phyloP scores from a whole-genome alignment of 2,329 filamentous ascomycete genomes.

The Aspergillus glaucus region DNA sequence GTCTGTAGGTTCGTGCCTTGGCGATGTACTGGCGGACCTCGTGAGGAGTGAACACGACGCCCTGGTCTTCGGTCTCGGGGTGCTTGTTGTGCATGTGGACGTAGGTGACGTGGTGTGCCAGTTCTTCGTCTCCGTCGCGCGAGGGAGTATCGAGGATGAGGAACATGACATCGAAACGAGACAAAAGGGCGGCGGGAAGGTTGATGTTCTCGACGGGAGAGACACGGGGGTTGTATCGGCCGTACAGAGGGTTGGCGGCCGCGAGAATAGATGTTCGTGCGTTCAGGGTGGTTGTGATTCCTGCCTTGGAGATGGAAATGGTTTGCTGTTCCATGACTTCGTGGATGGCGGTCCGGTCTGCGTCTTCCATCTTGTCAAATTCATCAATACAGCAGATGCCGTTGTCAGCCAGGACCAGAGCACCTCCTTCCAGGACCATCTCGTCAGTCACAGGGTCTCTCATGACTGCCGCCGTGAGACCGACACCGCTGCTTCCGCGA shows the following conservation, averaged over 20 bases:
- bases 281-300: conserved; percentile 94
- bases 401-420: conserved; percentile 71
- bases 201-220: conserved; percentile 99
- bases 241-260: conserved; percentile 93
- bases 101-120: conserved; percentile 90
- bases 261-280: conserved; percentile 93
- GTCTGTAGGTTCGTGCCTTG: conserved; percentile 81
- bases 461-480: conserved; percentile 74
- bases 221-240: conserved; percentile 94
- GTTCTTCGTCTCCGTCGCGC: conserved; percentile 82
- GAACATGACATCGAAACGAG: conserved; percentile 95
- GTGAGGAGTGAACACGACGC: conserved; percentile 79
- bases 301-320: conserved; percentile 79
- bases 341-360: conserved; percentile 72
- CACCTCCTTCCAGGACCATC: conserved; percentile 73
- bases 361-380: conserved; percentile 80
- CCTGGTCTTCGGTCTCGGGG: conserved; percentile 63
- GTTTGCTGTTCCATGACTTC: conserved; percentile 88
- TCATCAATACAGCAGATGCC: conserved; percentile 81
- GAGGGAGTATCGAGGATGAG: conserved; percentile 90
- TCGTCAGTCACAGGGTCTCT: conserved; percentile 74
- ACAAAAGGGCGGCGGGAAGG: conserved; percentile 90
- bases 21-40: conserved; percentile 97
- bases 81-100: conserved; percentile 97
- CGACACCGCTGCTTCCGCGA: conserved; percentile 73